Percentiles rank a stretch among this genome's conserved stretches.
Conservation (phyloP, 1,139 yeast species). For the Saccharomyces hybrid region DNA sequence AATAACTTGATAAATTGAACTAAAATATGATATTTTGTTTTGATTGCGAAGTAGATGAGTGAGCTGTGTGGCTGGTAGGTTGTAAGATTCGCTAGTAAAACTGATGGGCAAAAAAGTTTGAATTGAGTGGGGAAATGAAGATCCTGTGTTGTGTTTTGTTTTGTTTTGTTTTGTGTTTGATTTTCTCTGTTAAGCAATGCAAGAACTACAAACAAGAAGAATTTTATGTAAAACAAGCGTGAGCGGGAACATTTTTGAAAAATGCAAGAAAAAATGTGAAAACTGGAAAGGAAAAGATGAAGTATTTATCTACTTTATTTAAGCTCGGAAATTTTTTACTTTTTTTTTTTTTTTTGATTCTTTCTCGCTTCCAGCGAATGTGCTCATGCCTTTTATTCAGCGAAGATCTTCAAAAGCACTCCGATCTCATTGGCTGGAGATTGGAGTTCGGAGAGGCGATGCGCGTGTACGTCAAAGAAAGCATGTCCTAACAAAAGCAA, state of each 20-base stretch:
- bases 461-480: background rate
- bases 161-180: background rate
- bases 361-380: background rate
- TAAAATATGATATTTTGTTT: constrained; percentile 6
- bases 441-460: background rate
- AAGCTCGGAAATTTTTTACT: background rate
- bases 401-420: background rate
- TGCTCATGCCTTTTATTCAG: background rate
- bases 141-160: background rate
- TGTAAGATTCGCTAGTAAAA: background rate
- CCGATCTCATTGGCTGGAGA: background rate
- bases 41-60: constrained; percentile 13
- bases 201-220: background rate
- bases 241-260: background rate
- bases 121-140: background rate
- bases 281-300: background rate
- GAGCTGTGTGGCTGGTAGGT: constrained; percentile 2
- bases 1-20: constrained; percentile 5
- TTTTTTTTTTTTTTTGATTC: background rate
- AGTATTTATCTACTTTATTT: background rate
- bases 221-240: background rate
- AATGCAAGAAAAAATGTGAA: background rate
- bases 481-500: background rate
- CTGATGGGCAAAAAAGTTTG: background rate
- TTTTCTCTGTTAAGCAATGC: background rate